phyloP scores from a whole-genome alignment of 2,329 filamentous ascomycete genomes.

The Leptographium lundbergii region DNA sequence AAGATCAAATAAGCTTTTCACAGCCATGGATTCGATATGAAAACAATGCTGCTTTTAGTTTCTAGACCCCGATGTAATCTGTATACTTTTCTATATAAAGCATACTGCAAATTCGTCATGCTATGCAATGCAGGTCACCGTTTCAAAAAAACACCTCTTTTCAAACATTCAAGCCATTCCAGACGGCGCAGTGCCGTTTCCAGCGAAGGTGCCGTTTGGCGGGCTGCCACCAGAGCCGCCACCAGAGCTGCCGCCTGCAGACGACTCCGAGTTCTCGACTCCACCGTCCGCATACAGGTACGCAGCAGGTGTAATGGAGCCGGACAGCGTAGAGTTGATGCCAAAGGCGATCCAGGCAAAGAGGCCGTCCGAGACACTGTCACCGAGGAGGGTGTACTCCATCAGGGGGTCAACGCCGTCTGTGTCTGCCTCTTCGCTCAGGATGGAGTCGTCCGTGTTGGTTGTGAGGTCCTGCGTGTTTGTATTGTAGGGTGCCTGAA shows the following conservation, averaged over 20 bases:
- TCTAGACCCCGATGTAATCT: too few species aligned
- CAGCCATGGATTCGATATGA: too few species aligned
- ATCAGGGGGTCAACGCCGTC: slow-evolving; percentile 30
- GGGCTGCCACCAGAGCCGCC: background rate
- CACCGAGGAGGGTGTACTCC: slow-evolving; percentile 43
- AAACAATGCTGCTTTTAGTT: too few species aligned
- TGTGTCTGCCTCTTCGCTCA: slow-evolving; percentile 27
- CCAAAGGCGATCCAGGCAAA: slow-evolving; percentile 39
- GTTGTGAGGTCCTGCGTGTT: slow-evolving; percentile 29
- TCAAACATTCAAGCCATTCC: background rate
- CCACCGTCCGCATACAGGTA: slow-evolving; percentile 7
- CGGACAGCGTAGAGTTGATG: slow-evolving; percentile 23
- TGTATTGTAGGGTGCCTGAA: slow-evolving; percentile 29
- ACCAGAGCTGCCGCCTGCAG: background rate
- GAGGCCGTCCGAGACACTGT: slow-evolving; percentile 33
- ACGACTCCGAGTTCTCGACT: slow-evolving; percentile 5
- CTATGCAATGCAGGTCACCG: too few species aligned
- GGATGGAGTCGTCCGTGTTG: slow-evolving; percentile 29
- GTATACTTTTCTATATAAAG: too few species aligned
- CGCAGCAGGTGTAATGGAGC: slow-evolving; percentile 4
- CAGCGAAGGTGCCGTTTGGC: background rate
- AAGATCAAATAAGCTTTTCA: too few species aligned
- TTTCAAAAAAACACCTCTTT: too few species aligned
- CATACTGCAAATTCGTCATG: too few species aligned
- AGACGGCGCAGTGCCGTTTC: background rate